Percentiles rank a stretch among this genome's conserved stretches.
phyloP scores from a whole-genome alignment of 1,284 basidiomycete species.

The Lentinula novae-zelandiae region DNA sequence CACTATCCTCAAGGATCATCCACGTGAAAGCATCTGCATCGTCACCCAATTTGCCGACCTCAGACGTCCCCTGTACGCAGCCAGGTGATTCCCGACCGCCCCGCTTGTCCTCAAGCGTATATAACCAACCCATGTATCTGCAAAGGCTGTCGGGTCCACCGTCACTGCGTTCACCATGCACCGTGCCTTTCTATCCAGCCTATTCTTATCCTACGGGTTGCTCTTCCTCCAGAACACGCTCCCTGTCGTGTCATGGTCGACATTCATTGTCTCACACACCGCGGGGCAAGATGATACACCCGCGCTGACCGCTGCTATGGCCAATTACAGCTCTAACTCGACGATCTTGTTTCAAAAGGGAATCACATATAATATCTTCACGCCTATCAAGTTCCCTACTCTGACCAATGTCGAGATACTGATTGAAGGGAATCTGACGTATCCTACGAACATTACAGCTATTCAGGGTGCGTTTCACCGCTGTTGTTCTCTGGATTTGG shows the following conservation, averaged over 20 bases:
- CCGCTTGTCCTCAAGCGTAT: not conserved
- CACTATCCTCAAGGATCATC: not conserved
- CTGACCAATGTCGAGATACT: slow-evolving; percentile 54
- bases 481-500: not conserved
- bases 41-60: not conserved
- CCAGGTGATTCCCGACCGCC: not conserved
- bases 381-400: slow-evolving; percentile 50
- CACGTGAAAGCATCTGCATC: not conserved
- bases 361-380: slow-evolving; percentile 55
- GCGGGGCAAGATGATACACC: slow-evolving; percentile 45
- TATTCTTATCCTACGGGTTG: not conserved
- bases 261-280: slow-evolving; percentile 47
- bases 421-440: slow-evolving; percentile 57
- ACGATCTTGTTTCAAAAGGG: slow-evolving; percentile 56
- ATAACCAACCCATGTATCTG: not conserved
- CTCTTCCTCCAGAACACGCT: not conserved
- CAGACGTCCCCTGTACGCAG: not conserved
- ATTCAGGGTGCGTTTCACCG: slow-evolving; percentile 41
- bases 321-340: slow-evolving; percentile 39
- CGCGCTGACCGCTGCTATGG: slow-evolving; percentile 35
- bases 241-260: slow-evolving; percentile 36
- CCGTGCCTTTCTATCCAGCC: not conserved
- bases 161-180: not conserved
- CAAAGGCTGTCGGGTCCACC: not conserved
- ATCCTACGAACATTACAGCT: slow-evolving; percentile 48